Conservation (phyloP, 2,329 filamentous ascomycete genomes). For the Colletotrichum karsti region DNA sequence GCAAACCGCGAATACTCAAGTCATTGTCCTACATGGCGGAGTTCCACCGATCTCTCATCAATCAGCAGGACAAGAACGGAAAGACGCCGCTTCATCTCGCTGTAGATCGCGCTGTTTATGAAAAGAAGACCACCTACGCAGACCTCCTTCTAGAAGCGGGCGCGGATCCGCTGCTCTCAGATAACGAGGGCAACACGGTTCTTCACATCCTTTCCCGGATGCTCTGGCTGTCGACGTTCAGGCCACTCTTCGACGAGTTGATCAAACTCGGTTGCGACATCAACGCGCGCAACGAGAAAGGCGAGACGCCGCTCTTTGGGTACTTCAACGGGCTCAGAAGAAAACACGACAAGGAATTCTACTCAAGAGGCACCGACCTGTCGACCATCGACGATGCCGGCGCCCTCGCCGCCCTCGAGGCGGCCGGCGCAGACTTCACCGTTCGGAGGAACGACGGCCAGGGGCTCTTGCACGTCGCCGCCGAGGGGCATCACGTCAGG, state of each 20-base stretch:
- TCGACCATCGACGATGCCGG: neutral
- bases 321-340: neutral
- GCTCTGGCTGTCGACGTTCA: neutral
- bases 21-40: constrained; percentile 16
- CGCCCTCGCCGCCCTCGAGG: constrained; percentile 23
- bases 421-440: constrained; percentile 36
- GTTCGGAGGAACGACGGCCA: constrained; percentile 35
- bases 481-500: constrained; percentile 17
- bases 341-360: neutral
- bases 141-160: constrained; percentile 31
- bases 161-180: constrained; percentile 29
- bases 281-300: constrained; percentile 34
- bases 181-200: constrained; percentile 30
- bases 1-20: neutral
- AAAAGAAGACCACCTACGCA: neutral
- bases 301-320: constrained; percentile 36
- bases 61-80: constrained; percentile 32
- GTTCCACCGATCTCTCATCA: constrained; percentile 19
- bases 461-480: constrained; percentile 40
- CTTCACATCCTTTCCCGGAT: constrained; percentile 32
- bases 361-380: neutral
- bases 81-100: constrained; percentile 35
- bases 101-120: neutral
- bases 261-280: constrained; percentile 29
- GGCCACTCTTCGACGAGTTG: constrained; percentile 30